These are phyloP conservation scores for Galerina sulciceps DNA, from an alignment of 768 basidiomycete genomes.

Conservation along the genomic window DNA sequence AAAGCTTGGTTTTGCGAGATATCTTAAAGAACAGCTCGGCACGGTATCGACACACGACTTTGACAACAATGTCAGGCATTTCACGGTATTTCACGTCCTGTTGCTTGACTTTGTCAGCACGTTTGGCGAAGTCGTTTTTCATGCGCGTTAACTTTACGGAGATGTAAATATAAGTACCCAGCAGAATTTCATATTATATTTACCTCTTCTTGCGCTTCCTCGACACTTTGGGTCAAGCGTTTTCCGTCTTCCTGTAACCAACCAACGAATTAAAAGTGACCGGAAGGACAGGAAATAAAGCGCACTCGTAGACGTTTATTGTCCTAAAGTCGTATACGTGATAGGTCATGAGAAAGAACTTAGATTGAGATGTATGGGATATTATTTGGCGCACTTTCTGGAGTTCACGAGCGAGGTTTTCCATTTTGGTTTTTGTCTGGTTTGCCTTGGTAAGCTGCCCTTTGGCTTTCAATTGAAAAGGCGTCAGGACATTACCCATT, in stretches of 20 bases:
- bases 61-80: slow-evolving; percentile 89
- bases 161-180: slow-evolving; percentile 8
- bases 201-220: slow-evolving; percentile 87
- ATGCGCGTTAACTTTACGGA: slow-evolving; percentile 68
- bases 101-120: slow-evolving; percentile 76
- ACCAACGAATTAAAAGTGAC: slow-evolving; percentile 12
- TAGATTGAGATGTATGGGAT: slow-evolving; percentile 9
- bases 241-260: slow-evolving; percentile 81
- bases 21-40: slow-evolving; percentile 94
- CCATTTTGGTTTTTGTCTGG: slow-evolving; percentile 88
- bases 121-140: slow-evolving; percentile 82
- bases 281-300: slow-evolving; percentile 1
- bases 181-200: slow-evolving; percentile 6
- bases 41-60: slow-evolving; percentile 86
- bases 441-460: slow-evolving; percentile 86
- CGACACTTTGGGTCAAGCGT: slow-evolving; percentile 77
- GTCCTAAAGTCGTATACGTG: slow-evolving; percentile 53
- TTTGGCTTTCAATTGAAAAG: slow-evolving; percentile 58
- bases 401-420: slow-evolving; percentile 85
- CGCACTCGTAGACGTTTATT: slow-evolving; percentile 86
- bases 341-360: slow-evolving; percentile 15
- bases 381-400: slow-evolving; percentile 68
- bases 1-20: slow-evolving; percentile 86
- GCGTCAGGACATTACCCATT: slow-evolving; percentile 6
- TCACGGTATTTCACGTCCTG: slow-evolving; percentile 84